Percentiles rank a stretch among this genome's conserved stretches.
Evolutionary conservation across 257 asterid genomes (phyloP).

Genomic region (Capsicum chinense): DNA sequence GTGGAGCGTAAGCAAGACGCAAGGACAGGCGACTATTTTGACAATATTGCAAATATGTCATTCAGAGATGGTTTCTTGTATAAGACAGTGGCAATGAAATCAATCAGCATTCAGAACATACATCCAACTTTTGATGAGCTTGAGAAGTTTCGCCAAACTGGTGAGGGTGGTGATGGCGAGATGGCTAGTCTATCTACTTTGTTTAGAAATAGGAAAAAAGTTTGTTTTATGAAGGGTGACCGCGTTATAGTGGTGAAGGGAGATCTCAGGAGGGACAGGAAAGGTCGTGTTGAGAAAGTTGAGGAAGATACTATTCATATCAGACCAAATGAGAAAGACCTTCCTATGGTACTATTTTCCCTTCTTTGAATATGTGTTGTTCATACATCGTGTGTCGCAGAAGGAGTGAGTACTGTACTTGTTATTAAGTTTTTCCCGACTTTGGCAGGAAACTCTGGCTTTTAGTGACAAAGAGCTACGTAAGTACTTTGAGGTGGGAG

Average conservation of each 20-base stretch:
- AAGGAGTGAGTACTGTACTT: neutral
- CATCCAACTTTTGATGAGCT: constrained; percentile 96
- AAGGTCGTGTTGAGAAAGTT: constrained; percentile 89
- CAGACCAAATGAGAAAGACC: constrained; percentile 76
- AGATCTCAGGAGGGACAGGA: constrained; percentile 76
- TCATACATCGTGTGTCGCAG: neutral
- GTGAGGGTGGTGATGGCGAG: constrained; percentile 79
- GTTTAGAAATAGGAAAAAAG: constrained; percentile 83
- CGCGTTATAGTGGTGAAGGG: constrained; percentile 88
- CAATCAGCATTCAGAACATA: constrained; percentile 73
- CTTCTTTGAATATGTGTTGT: neutral
- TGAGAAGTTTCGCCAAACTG: constrained; percentile 84
- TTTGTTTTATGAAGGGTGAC: constrained; percentile 93
- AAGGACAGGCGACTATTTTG: constrained; percentile 76
- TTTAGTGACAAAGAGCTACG: constrained; percentile 81
- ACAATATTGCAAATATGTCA: constrained; percentile 83
- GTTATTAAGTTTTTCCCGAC: neutral
- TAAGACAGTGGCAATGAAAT: constrained; percentile 78
- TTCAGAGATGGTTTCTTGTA: constrained; percentile 92
- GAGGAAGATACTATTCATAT: constrained; percentile 94
- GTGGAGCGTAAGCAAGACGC: constrained; percentile 85
- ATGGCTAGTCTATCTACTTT: constrained; percentile 78
- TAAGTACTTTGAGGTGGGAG: constrained; percentile 92
- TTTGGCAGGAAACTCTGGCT: constrained; percentile 73
- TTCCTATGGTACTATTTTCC: constrained; percentile 50